Evolutionary conservation across 192 early-diverging fungal species (phyloP), one percentile per base, ranked within the genome.

Genomic region (Umbelopsis isabellina): DNA sequence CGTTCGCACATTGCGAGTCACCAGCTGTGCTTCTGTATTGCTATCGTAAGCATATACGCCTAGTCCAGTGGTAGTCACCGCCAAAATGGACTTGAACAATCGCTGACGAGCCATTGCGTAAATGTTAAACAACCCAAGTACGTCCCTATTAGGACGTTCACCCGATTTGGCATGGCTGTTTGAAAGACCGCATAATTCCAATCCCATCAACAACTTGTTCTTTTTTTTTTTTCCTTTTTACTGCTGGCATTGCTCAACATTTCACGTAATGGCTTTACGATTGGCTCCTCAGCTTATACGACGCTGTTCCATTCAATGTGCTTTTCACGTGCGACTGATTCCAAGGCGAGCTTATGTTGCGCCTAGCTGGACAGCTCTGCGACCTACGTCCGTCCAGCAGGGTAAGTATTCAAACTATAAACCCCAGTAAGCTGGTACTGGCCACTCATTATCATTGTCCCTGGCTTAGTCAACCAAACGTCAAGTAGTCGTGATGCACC

Each of bases 1-100:
- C 2, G 82, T 83, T 21, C 85, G 79, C 18, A 72, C 45, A 48
- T 81, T 85, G 48, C 85, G 65, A 69, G 77, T 72, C 7, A 87
- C 71, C 11, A 83, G 66, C 46, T 82, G 75, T 5, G 85, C 85
- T 41, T 87, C 82, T n/a, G 69, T 75, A 30, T 73, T 77, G 13
- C 72, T 75, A 53, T 87, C 85, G 41, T 72, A 46, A 13, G 77
- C 67, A 58, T 82, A 87, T 16, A 82, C 55, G 9, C 74, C 83
- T 16, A 70, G 76, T 33, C 70, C 55, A 23, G 55, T 61, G 25
- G 55, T 61, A 4, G 30, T 33, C 18, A 61, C 5, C 18, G 30
- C 55, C 37, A 61, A 30, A 18, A 61, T 33, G 1, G 55, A 61
- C 30, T 35, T 61, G 30, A 61, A 61, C 7, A 61, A 18, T 16